These are phyloP conservation scores for Kitagawia praeruptora DNA, from an alignment of 129 eudicot genomes.

Conservation along the genomic window DNA sequence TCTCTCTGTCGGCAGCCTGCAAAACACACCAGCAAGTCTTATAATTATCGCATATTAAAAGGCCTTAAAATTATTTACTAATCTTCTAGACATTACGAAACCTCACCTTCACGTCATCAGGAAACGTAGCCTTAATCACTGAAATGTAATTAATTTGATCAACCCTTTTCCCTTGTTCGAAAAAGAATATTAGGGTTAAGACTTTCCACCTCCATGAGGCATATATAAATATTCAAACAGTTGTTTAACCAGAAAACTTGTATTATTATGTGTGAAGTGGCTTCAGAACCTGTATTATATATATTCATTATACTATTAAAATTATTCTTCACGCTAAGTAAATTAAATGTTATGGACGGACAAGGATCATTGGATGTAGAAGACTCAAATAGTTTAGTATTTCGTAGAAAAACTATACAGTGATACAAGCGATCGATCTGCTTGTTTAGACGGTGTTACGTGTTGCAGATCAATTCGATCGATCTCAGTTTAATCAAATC, in stretches of 20 bases:
- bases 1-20: background rate
- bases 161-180: background rate
- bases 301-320: background rate
- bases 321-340: background rate
- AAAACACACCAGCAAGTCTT: background rate
- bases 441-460: background rate
- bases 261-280: background rate
- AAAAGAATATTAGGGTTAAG: background rate
- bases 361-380: background rate
- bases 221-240: background rate
- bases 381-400: background rate
- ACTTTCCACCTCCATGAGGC: background rate
- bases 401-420: background rate
- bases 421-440: background rate
- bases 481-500: background rate
- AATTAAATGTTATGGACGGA: background rate
- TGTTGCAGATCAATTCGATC: background rate
- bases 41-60: background rate
- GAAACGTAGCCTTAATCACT: background rate
- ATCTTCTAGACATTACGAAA: conserved; percentile 1
- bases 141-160: background rate
- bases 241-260: background rate
- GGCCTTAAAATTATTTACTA: background rate
- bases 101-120: background rate
- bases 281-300: background rate